A percentile compares a stretch with the other conserved stretches of the same genome.
phyloP scores from a whole-genome alignment of 305 asterid species.

The Lippia alba region DNA sequence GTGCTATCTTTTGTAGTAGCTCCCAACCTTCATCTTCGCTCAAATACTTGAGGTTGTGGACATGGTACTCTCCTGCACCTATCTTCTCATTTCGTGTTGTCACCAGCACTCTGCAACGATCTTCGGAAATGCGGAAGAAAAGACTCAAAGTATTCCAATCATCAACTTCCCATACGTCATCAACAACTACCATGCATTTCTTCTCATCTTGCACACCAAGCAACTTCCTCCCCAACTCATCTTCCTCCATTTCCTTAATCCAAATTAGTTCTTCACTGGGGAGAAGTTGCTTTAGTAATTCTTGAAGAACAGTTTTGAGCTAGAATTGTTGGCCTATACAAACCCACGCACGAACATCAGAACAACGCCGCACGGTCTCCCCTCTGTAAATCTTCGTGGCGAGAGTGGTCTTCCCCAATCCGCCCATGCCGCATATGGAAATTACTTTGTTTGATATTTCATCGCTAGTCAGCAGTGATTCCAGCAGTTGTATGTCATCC shows the following conservation, averaged over 20 bases:
- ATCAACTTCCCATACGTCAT: no score
- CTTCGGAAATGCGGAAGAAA: no score
- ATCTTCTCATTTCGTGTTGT: no score
- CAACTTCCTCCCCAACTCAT: no score
- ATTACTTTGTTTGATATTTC: background rate
- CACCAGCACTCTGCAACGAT: no score
- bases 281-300: background rate
- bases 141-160: no score
- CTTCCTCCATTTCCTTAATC: no score
- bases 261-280: background rate
- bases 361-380: background rate
- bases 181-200: no score
- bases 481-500: slow-evolving; percentile 11
- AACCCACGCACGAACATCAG: background rate
- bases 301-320: background rate
- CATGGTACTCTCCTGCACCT: background rate
- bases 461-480: background rate
- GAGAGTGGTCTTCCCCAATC: slow-evolving; percentile 42
- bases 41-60: no score
- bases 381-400: slow-evolving; percentile 1
- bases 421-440: slow-evolving; percentile 40
- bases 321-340: background rate
- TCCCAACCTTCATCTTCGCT: no score
- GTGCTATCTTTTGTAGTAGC: no score
- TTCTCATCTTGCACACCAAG: no score